Conservation (phyloP, 2,329 filamentous ascomycete species). For the Colletotrichum cordylinicola region DNA sequence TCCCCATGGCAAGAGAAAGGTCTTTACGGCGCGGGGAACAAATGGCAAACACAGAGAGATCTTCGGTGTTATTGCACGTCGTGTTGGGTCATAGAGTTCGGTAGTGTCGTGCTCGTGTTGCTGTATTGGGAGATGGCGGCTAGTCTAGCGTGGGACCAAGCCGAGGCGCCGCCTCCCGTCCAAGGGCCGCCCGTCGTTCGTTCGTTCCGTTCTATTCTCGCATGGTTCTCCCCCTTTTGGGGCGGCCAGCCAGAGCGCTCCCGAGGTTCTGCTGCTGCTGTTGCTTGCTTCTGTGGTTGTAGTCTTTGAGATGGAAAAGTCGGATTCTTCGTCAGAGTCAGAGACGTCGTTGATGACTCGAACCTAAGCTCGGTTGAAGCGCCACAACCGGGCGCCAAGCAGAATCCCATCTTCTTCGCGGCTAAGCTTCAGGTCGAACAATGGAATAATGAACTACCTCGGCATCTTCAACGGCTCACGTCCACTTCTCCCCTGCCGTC, state of each 20-base stretch:
- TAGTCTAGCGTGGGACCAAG: background rate
- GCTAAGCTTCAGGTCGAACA: background rate
- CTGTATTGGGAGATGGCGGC: background rate
- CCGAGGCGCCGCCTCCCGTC: background rate
- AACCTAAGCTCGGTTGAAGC: background rate
- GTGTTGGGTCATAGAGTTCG: background rate
- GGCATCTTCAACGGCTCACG: background rate
- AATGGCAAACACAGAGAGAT: background rate
- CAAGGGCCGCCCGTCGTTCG: background rate
- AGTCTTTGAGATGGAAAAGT: background rate
- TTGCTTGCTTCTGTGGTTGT: background rate
- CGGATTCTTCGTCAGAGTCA: no score
- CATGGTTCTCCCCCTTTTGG: background rate
- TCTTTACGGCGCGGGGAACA: background rate
- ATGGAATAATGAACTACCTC: background rate
- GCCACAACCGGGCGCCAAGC: background rate
- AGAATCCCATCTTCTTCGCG: background rate
- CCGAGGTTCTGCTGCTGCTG: background rate
- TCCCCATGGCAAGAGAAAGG: no score
- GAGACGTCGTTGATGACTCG: background rate
- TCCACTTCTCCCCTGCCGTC: accelerated
- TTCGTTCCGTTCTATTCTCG: background rate
- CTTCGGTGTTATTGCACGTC: background rate
- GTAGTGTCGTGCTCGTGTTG: background rate
- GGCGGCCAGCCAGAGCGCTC: background rate